Conservation (phyloP, 2,329 filamentous ascomycete species). For the Ceratocystis ficicola region DNA sequence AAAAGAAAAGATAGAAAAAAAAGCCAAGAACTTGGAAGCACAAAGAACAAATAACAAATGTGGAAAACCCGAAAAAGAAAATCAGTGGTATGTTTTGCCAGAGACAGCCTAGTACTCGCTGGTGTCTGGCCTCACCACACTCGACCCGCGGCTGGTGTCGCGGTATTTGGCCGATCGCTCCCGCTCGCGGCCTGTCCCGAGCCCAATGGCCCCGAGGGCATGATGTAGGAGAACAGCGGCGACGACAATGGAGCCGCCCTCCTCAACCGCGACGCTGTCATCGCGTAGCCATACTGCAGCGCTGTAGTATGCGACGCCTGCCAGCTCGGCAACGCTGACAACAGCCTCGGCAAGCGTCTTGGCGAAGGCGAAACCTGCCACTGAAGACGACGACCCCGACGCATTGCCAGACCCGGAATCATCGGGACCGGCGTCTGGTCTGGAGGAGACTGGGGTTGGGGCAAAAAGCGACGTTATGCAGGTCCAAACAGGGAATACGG, state of each 20-base stretch:
- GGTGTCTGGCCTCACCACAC: not conserved
- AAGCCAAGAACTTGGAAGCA: not conserved
- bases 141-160: not conserved
- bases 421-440: not conserved
- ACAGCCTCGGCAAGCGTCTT: conserved; percentile 7
- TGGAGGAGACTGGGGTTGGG: not conserved
- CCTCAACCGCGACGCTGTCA: conserved; percentile 16
- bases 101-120: not conserved
- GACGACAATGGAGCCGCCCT: conserved; percentile 18
- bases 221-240: conserved; percentile 18
- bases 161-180: conserved; percentile 2
- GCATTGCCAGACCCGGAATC: not conserved
- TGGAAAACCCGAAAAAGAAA: not conserved
- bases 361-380: not conserved
- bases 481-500: conserved; percentile 20
- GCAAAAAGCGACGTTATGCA: conserved; percentile 15
- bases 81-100: not conserved
- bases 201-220: not conserved
- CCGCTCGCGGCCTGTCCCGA: not conserved
- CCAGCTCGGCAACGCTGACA: conserved; percentile 17
- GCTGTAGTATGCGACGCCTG: conserved; percentile 18
- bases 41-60: not conserved
- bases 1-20: not conserved
- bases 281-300: conserved; percentile 20
- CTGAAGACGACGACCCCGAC: not conserved